These are phyloP conservation scores for Dichotomopilus funicola DNA, from an alignment of 2,329 filamentous ascomycete genomes.

Conservation along the genomic window DNA sequence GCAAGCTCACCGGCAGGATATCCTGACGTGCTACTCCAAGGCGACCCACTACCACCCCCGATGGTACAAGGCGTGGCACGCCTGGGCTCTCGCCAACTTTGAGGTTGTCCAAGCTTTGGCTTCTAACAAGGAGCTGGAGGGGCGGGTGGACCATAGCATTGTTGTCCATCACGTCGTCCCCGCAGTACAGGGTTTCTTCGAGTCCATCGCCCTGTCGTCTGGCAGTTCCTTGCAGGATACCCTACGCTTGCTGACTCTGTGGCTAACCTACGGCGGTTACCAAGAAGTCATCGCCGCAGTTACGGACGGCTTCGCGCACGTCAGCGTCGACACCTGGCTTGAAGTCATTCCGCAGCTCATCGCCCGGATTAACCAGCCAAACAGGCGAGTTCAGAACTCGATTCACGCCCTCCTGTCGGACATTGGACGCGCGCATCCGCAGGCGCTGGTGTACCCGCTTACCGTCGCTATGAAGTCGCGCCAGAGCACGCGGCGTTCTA, in stretches of 20 bases:
- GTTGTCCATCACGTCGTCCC: slow-evolving; percentile 87
- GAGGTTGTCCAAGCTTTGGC: slow-evolving; percentile 86
- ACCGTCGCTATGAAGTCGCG: slow-evolving; percentile 96
- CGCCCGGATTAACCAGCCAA: slow-evolving; percentile 93
- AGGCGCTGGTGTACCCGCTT: slow-evolving; percentile 92
- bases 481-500: slow-evolving; percentile 73
- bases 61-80: slow-evolving; percentile 99
- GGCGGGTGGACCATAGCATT: slow-evolving; percentile 53
- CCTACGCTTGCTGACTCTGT: slow-evolving; percentile 82
- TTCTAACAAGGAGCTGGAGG: slow-evolving; percentile 53
- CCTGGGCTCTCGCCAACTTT: slow-evolving; percentile 97
- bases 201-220: slow-evolving; percentile 85
- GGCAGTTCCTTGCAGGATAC: slow-evolving; percentile 95
- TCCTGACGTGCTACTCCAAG: slow-evolving; percentile 82
- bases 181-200: slow-evolving; percentile 93
- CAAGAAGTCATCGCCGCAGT: slow-evolving; percentile 83
- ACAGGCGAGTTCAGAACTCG: slow-evolving; percentile 76
- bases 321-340: slow-evolving; percentile 97
- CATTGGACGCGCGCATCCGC: slow-evolving; percentile 88
- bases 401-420: slow-evolving; percentile 90
- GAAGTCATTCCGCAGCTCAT: slow-evolving; percentile 97
- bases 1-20: slow-evolving; percentile 76
- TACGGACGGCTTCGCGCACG: slow-evolving; percentile 80
- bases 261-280: slow-evolving; percentile 90
- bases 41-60: slow-evolving; percentile 90